A percentile compares a stretch with the other conserved stretches of the same genome.
phyloP scores from a whole-genome alignment of 2,329 filamentous ascomycete species.

The Botrytis elliptica region DNA sequence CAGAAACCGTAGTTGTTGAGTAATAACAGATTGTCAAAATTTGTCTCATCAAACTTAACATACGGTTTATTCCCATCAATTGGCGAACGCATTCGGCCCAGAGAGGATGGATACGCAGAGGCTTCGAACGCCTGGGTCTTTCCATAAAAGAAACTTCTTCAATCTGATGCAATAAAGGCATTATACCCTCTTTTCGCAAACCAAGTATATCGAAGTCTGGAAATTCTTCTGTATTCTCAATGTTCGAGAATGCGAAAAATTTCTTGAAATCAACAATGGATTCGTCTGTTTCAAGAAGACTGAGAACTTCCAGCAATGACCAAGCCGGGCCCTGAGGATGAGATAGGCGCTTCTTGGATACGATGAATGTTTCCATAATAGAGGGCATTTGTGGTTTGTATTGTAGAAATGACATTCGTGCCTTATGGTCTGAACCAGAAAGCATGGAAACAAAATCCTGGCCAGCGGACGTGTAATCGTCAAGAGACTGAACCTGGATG shows the following conservation, averaged over 20 bases:
- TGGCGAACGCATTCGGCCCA: conserved; percentile 6
- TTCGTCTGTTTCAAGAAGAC: neutral
- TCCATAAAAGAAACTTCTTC: conserved; percentile 4
- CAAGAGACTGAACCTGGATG: neutral
- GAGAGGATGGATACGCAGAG: neutral
- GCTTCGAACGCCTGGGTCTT: neutral
- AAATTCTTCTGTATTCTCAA: neutral
- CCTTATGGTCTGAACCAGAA: neutral
- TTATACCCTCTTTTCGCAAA: neutral
- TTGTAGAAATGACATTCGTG: neutral
- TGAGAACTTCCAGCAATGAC: neutral
- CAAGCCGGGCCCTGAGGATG: neutral
- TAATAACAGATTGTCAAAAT: neutral
- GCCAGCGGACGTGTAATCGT: neutral
- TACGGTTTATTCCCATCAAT: neutral
- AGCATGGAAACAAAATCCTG: conserved; percentile 8
- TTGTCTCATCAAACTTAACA: neutral
- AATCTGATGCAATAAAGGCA: neutral
- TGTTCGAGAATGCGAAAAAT: neutral
- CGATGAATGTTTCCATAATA: conserved; percentile 11
- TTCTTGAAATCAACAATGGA: neutral
- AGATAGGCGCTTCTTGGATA: neutral
- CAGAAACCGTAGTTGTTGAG: neutral
- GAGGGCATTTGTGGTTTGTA: neutral
- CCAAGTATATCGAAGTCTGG: neutral